Base-by-base conservation (phyloP, 2,329 filamentous ascomycete species). In the Penicillium crustosum region DNA sequence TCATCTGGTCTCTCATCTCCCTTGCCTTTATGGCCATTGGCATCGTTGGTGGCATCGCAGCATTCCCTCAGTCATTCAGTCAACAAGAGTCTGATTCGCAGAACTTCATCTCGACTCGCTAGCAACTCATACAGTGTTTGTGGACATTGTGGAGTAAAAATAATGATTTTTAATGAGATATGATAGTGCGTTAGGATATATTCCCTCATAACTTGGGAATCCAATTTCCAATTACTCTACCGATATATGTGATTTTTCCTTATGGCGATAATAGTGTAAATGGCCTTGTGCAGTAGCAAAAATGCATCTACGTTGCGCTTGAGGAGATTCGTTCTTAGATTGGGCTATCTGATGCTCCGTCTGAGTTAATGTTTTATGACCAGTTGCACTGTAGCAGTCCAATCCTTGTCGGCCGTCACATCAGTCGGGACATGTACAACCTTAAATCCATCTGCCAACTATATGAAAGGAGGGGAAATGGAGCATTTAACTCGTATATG, bases 1-100 rank as follows among this genome's bases (percentile, higher is more conserved):
- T 92, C 15, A 83, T 91, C 53, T 93, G 89, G 90, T 88, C 85
- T 49, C 77, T 93, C 51, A 83, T 93, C 53, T 89, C 88, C 0
- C 68, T 92, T 25, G 61, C 82, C 0, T 86, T 93, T 70, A 91
- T 93, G 87, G 83, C 86, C 6, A 79, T 79, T 15, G 89, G 86
- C 2, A 92, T 93, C 61, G 74, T 93, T n/a, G 88, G 87, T 5
- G 89, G 88, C 1, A 82, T 93, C 42, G 89, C 89, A 0, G 89
- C 89, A 8, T 93, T 93, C 68, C 87, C 86, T 0, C 81, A 92
- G 73, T 86, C 85, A 2, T 88, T 86, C 65, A 79, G 79, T 23
- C 79, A 91, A 73, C 89, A 91, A 69, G 79, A 88, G 72, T 77
- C 84, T 52, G 88, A 89, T 66, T 89, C 89, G 1, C 78, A 89